These are phyloP conservation scores for Tricholoma matsutake DNA, from an alignment of 768 basidiomycete species.

Conservation along the genomic window DNA sequence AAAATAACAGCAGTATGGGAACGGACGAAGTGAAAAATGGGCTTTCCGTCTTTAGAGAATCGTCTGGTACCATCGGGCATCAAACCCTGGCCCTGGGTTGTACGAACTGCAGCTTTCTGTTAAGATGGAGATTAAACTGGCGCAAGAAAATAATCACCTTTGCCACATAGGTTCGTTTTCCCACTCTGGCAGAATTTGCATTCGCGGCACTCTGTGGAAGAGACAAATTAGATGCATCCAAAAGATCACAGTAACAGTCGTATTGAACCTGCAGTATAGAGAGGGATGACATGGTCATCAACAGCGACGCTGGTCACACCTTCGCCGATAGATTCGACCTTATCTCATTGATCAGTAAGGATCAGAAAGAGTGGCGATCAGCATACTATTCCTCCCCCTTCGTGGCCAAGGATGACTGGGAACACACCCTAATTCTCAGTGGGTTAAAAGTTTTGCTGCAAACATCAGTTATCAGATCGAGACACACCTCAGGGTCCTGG, in stretches of 20 bases:
- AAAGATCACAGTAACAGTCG: background rate
- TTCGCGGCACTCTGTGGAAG: conserved; percentile 74
- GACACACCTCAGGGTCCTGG: conserved; percentile 84
- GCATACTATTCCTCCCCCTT: conserved; percentile 86
- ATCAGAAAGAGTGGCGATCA: background rate
- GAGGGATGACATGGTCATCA: conserved; percentile 97
- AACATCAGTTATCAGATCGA: background rate
- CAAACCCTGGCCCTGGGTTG: conserved; percentile 89
- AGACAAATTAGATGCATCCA: background rate
- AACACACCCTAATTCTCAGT: conserved; percentile 63
- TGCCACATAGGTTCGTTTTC: conserved; percentile 98
- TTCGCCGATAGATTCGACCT: conserved; percentile 98
- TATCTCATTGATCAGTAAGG: conserved; percentile 13
- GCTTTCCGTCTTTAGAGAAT: conserved; percentile 86
- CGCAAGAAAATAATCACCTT: conserved; percentile 47
- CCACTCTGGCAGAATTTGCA: conserved; percentile 99
- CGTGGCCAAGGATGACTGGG: conserved; percentile 92
- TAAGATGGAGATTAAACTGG: background rate
- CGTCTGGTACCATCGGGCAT: conserved; percentile 91
- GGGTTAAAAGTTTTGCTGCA: background rate
- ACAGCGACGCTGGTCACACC: conserved; percentile 74
- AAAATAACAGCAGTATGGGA: background rate
- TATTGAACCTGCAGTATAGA: conserved; percentile 84
- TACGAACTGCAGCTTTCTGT: conserved; percentile 56
- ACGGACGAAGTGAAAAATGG: conserved; percentile 88